Evolutionary conservation across 2,329 filamentous ascomycete species (phyloP), one percentile per base, ranked within the genome.

Genomic region (Cercospora citrullina): DNA sequence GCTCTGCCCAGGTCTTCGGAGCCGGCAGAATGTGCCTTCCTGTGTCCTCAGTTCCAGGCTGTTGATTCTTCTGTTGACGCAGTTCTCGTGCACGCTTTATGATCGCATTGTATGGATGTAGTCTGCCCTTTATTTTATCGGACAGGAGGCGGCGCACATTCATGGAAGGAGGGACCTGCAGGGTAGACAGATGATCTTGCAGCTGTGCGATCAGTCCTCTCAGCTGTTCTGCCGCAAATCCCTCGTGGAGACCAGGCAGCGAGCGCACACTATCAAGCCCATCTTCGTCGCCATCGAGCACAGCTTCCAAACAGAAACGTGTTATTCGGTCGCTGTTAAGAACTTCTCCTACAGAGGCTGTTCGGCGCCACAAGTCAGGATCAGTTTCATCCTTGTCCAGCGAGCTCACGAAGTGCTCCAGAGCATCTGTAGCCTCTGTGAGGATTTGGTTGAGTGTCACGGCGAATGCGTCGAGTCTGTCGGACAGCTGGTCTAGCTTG

Each of bases 311-410:
- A 74, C 88, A 89, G 74, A 85, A 90, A 30, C 88, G 83, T 16
- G 84, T 84, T 42, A 89, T 80, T 14, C 88, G 84, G 72, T 83
- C 83, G 73, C 87, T 89, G 61, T 85, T 82, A 9, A 89, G 77
- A 62, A 87, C 81, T 63, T 83, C 82, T 10, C 86, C 84, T 2
- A 90, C 83, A 18, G 86, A 84, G 21, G 87, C 85, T 23, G 86
- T 84, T 70, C 87, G 85, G 67, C 87, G 82, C 88, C 88, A 90
- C 23, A 90, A 79, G 73, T 90, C 87, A 45, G 89, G 77, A 73
- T 90, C 88, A 4, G 85, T 84, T 68, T 90, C 87, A 75, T 90
- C 88, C 65, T 87, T 86, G 74, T 90, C 87, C 65, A 90, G 78
- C 1, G 88, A 87, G 71, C 88, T 83, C 3, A 87, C 86, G 70